Base-by-base conservation (phyloP, 345 rosid genomes). In the Limnanthes douglasii region DNA sequence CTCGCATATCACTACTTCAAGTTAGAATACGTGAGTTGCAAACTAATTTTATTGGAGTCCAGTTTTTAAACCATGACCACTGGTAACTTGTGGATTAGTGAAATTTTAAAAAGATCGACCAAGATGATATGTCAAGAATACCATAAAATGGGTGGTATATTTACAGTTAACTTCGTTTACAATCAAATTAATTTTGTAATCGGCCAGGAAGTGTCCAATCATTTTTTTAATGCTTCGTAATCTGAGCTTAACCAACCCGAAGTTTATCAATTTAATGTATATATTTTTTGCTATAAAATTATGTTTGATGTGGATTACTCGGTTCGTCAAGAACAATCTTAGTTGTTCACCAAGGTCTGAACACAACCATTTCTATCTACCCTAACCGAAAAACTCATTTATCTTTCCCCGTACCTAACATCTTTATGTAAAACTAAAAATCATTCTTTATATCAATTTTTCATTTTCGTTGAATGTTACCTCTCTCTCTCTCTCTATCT, bases 151-250 rank as follows among this genome's bases (percentile, higher is more conserved):
- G 95, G 97, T 15, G 74, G 94, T 54, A 92, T 88, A 0, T 88
- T 88, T 61, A 83, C 95, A 5, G 66, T 88, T 25, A 68, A 68
- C 25, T 56, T 83, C 26, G 34, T 73, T 46, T 64, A 77, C 44
- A 66, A 68, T 68, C 79, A 88, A 40, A 76, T 88, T n/a, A 88
- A 93, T 0, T 88, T 88, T 56, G 69, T 88, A 25, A 72, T 83
- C 24, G 97, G 95, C 5, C 97, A 93, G 20, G 97, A 88, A 50
- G 95, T 88, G 12, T 88, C 97, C 0, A 66, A 95, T 0, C 97
- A 83, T 48, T 88, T 88, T 51, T 88, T 88, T 60, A 88, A 88
- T 76, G 95, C 97, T 42, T 17, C 73, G 0, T 95, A 88, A 43
- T 43, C 73, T 6, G 95, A 88, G 36, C 75, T 88, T 12, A 88